Evolutionary conservation across 108 stramenopile species (phyloP).

Genomic region (Fragilaria crotonensis): DNA sequence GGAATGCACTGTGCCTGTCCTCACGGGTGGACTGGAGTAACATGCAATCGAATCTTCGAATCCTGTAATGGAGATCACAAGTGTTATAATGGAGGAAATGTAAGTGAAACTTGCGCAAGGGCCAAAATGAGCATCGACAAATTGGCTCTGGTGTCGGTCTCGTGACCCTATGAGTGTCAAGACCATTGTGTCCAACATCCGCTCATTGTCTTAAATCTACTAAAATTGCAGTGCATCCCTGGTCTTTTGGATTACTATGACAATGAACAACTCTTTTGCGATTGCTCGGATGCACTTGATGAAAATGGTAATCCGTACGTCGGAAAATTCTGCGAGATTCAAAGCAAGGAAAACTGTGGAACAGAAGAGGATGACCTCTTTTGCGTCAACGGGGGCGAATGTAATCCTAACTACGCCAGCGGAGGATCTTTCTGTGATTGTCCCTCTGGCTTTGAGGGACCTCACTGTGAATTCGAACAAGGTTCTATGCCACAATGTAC

Average conservation of each 20-base stretch:
- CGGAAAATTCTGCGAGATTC: slow-evolving; percentile 51
- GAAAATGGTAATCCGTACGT: slow-evolving; percentile 22
- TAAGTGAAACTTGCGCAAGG: neutral
- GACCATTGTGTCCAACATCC: too few species aligned
- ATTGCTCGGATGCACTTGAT: slow-evolving; percentile 27
- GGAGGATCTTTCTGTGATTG: slow-evolving; percentile 28
- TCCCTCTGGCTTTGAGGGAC: slow-evolving; percentile 29
- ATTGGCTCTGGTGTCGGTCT: too few species aligned
- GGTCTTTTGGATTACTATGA: slow-evolving; percentile 35
- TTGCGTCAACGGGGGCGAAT: slow-evolving; percentile 41
- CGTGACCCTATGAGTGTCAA: too few species aligned
- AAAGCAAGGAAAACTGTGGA: neutral
- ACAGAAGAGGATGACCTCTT: neutral
- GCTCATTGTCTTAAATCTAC: neutral
- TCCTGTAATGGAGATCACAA: slow-evolving; percentile 18
- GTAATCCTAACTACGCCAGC: slow-evolving; percentile 5
- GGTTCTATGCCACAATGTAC: slow-evolving; percentile 24
- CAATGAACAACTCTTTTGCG: slow-evolving; percentile 41
- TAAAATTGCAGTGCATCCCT: slow-evolving; percentile 15
- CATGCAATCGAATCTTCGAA: slow-evolving; percentile 23
- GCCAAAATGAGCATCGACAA: neutral
- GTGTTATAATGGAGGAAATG: slow-evolving; percentile 35
- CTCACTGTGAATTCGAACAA: slow-evolving; percentile 38
- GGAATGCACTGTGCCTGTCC: slow-evolving; percentile 33
- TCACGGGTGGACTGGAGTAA: slow-evolving; percentile 21